phyloP scores from a whole-genome alignment of 495 filamentous ascomycete genomes.

The Xylaria cubensis region DNA sequence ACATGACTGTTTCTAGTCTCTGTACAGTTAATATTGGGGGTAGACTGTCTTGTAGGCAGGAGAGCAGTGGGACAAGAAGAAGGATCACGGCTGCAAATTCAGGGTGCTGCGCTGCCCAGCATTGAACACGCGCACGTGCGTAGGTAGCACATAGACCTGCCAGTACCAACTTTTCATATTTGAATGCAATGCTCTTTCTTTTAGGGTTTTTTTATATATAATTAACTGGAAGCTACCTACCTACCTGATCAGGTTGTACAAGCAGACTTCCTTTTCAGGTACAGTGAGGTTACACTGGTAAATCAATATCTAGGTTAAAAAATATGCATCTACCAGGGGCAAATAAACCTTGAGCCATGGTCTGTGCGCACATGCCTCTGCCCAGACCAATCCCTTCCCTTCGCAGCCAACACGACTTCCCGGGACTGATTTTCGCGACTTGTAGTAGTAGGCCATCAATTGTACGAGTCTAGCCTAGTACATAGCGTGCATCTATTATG shows the following conservation, averaged over 20 bases:
- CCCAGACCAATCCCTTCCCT: constrained; percentile 19
- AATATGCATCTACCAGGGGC: not conserved
- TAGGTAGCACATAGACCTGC: not conserved
- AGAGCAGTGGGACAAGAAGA: not conserved
- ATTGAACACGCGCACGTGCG: not conserved
- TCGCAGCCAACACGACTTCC: constrained; percentile 23
- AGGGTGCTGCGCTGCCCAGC: not conserved
- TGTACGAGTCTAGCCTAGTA: constrained; percentile 14
- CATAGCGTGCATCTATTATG: constrained; percentile 7
- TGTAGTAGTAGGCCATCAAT: constrained; percentile 6
- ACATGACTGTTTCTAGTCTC: not conserved
- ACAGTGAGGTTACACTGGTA: not conserved
- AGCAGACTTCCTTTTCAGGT: too few relatives aligned
- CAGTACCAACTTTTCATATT: not conserved
- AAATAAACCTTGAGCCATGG: not conserved
- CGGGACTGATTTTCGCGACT: constrained; percentile 15
- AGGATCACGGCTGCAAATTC: not conserved
- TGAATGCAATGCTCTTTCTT: not conserved
- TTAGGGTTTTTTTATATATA: not conserved
- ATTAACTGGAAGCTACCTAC: not conserved
- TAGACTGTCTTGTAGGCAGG: not conserved
- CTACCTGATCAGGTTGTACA: not conserved
- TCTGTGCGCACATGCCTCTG: constrained; percentile 9
- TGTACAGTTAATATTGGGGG: not conserved
- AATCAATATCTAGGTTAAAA: not conserved